These are phyloP conservation scores for Phoma sp. DNA, from an alignment of 2,329 filamentous ascomycete species.

Conservation along the genomic window DNA sequence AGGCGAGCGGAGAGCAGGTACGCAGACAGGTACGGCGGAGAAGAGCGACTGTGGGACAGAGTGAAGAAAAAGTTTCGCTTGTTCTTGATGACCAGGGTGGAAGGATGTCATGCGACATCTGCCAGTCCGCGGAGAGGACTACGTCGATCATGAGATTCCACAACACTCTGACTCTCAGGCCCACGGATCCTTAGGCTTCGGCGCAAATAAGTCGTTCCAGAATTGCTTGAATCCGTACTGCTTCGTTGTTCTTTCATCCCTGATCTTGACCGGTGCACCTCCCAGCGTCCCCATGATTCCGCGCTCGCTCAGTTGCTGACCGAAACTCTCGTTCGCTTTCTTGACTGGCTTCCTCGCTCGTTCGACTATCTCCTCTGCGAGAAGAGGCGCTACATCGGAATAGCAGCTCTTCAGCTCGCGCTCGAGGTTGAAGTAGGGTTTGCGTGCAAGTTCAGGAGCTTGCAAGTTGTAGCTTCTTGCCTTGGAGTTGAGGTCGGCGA, in stretches of 20 bases:
- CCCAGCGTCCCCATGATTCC: slow-evolving; percentile 69
- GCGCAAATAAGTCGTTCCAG: slow-evolving; percentile 79
- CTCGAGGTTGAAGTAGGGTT: slow-evolving; percentile 85
- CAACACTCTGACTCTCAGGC: neutral
- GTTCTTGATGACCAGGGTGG: too few relatives aligned
- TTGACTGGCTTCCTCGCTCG: slow-evolving; percentile 61
- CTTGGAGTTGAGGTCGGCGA: slow-evolving; percentile 78
- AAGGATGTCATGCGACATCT: too few relatives aligned
- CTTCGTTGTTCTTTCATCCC: slow-evolving; percentile 74
- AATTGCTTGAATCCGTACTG: slow-evolving; percentile 86
- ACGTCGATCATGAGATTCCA: neutral
- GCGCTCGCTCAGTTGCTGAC: slow-evolving; percentile 50
- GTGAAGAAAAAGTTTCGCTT: too few relatives aligned
- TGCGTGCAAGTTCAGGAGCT: slow-evolving; percentile 89
- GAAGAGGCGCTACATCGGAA: slow-evolving; percentile 79
- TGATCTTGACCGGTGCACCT: slow-evolving; percentile 63
- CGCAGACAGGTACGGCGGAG: too few relatives aligned
- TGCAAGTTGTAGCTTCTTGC: slow-evolving; percentile 93
- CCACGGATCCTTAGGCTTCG: slow-evolving; percentile 14
- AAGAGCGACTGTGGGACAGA: too few relatives aligned
- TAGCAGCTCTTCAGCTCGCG: slow-evolving; percentile 83
- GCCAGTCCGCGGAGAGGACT: too few relatives aligned
- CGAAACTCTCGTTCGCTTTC: slow-evolving; percentile 39
- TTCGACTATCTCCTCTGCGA: slow-evolving; percentile 75
- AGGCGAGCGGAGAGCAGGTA: too few relatives aligned